These are phyloP conservation scores for Echinosophora koreensis DNA, from an alignment of 306 rosid genomes.

Conservation along the genomic window DNA sequence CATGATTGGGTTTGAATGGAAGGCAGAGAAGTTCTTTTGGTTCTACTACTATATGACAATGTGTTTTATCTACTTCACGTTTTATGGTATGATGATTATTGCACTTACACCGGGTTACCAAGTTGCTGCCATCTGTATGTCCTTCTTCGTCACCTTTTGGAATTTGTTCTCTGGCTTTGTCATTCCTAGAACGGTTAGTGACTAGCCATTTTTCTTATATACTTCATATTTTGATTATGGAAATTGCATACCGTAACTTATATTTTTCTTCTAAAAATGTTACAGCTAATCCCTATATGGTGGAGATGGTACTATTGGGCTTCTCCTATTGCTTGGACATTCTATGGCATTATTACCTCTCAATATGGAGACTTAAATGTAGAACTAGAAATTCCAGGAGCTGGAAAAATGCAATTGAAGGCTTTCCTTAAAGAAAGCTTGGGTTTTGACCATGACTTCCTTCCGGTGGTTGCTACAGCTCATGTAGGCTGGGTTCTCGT, in stretches of 20 bases:
- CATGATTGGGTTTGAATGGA: slow-evolving; percentile 74
- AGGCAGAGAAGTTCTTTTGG: slow-evolving; percentile 58
- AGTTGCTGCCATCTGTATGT: slow-evolving; percentile 65
- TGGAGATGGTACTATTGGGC: slow-evolving; percentile 81
- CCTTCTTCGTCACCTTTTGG: slow-evolving; percentile 78
- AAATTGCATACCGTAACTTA: slow-evolving; percentile 10
- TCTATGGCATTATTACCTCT: slow-evolving; percentile 51
- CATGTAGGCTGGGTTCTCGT: background rate
- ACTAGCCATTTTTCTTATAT: background rate
- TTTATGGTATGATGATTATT: slow-evolving; percentile 87
- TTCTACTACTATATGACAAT: slow-evolving; percentile 74
- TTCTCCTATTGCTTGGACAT: slow-evolving; percentile 53
- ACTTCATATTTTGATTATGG: background rate
- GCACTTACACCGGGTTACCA: slow-evolving; percentile 76
- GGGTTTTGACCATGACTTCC: background rate
- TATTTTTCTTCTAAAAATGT: background rate
- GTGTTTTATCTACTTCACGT: slow-evolving; percentile 74
- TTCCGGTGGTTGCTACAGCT: background rate
- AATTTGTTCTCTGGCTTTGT: slow-evolving; percentile 65
- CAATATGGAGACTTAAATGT: slow-evolving; percentile 45
- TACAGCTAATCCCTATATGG: slow-evolving; percentile 77
- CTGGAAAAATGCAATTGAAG: background rate
- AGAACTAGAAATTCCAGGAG: background rate
- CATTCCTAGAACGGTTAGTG: slow-evolving; percentile 63
- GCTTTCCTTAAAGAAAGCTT: background rate